Evolutionary conservation across 2,329 filamentous ascomycete species (phyloP).

Genomic region (Pseudopithomyces chartarum): DNA sequence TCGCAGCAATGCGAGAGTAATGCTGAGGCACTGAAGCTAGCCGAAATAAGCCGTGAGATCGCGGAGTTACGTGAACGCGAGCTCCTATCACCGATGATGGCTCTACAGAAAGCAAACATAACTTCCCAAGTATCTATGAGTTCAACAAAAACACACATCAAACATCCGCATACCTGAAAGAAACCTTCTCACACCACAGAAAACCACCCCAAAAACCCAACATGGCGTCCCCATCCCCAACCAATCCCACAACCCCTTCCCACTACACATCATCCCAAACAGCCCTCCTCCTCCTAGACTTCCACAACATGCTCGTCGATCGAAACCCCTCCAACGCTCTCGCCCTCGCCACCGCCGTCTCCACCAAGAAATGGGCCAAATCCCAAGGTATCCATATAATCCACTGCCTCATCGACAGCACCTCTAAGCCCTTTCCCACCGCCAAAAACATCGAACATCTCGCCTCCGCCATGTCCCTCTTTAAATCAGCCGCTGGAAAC

Average conservation of each 20-base stretch:
- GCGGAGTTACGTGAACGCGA: slow-evolving; percentile 1
- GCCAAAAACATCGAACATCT: slow-evolving; percentile 23
- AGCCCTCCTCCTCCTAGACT: slow-evolving; percentile 39
- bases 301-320: slow-evolving; percentile 29
- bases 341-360: slow-evolving; percentile 23
- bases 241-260: slow-evolving; percentile 14
- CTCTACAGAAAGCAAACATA: neutral
- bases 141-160: too few species aligned
- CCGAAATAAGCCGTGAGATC: neutral
- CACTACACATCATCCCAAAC: slow-evolving; percentile 32
- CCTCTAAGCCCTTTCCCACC: slow-evolving; percentile 21
- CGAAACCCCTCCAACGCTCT: slow-evolving; percentile 5
- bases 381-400: slow-evolving; percentile 30
- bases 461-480: slow-evolving; percentile 4
- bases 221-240: neutral
- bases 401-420: slow-evolving; percentile 30
- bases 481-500: slow-evolving; percentile 15
- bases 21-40: neutral
- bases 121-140: neutral
- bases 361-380: slow-evolving; percentile 32
- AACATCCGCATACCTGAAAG: too few species aligned
- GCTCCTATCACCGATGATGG: neutral
- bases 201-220: neutral
- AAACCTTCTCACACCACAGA: neutral
- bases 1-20: too few species aligned